phyloP scores from a whole-genome alignment of 1,139 yeast genomes.

The Blastobotrys buckinghamii region DNA sequence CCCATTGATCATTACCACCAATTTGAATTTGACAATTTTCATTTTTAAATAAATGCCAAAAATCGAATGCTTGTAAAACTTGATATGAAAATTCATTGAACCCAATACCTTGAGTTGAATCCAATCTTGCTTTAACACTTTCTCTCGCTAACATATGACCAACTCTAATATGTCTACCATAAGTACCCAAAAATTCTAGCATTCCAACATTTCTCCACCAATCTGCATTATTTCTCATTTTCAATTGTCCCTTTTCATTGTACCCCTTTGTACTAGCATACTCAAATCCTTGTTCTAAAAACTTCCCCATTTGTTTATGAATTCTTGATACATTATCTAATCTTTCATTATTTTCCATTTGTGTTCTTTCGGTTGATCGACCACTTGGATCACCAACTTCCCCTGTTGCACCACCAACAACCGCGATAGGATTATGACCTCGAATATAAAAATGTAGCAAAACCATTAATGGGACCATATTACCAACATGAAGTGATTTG shows the following conservation, averaged over 20 bases:
- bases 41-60: conserved; percentile 63
- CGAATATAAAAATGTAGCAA: conserved; percentile 74
- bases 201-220: conserved; percentile 85
- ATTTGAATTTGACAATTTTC: conserved; percentile 67
- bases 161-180: conserved; percentile 76
- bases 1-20: conserved; percentile 99
- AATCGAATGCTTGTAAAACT: conserved; percentile 88
- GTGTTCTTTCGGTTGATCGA: conserved; percentile 63
- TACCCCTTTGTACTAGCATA: conserved; percentile 54
- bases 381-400: conserved; percentile 98
- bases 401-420: conserved; percentile 98
- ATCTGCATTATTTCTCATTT: conserved; percentile 55
- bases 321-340: conserved; percentile 55
- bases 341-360: conserved; percentile 48
- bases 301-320: conserved; percentile 51
- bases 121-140: conserved; percentile 69
- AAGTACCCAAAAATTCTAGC: conserved; percentile 68
- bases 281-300: conserved; percentile 57
- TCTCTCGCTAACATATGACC: conserved; percentile 88
- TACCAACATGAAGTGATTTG: conserved; percentile 81
- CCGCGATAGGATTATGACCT: conserved; percentile 76
- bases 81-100: conserved; percentile 94
- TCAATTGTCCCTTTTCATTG: conserved; percentile 36
- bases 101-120: conserved; percentile 71
- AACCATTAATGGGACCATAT: conserved; percentile 79